Conservation (phyloP, 805 yeast species). For the Nadsonia fulvescens region DNA sequence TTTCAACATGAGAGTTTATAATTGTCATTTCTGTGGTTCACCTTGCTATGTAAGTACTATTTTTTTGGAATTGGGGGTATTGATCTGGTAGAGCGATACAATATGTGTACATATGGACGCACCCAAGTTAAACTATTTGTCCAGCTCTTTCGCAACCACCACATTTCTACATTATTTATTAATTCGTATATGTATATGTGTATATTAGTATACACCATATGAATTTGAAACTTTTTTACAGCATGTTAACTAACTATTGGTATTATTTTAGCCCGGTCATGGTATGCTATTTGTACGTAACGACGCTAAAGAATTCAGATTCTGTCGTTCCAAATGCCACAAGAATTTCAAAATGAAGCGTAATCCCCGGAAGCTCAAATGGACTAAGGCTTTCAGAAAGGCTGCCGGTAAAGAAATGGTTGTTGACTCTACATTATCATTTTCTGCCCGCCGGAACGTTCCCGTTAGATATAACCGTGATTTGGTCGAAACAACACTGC, state of each 20-base stretch:
- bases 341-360: conserved; percentile 94
- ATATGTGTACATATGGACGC: too few relatives aligned
- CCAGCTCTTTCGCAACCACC: too few relatives aligned
- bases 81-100: too few relatives aligned
- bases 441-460: conserved; percentile 92
- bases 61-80: too few relatives aligned
- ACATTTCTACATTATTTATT: too few relatives aligned
- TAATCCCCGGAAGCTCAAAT: conserved; percentile 91
- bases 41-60: conserved; percentile 54
- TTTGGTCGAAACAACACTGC: conserved; percentile 79
- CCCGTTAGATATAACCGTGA: conserved; percentile 97
- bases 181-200: too few relatives aligned
- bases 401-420: conserved; percentile 98
- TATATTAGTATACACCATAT: too few relatives aligned
- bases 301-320: conserved; percentile 93
- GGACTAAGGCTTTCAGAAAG: conserved; percentile 98
- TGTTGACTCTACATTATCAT: conserved; percentile 88
- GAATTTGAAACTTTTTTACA: too few relatives aligned
- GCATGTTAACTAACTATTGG: too few relatives aligned
- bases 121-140: too few relatives aligned
- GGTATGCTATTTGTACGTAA: conserved; percentile 97
- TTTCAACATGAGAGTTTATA: conserved; percentile 22
- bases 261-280: conserved; percentile 39
- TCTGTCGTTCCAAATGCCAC: conserved; percentile 96
- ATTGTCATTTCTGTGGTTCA: conserved; percentile 93